Base-by-base conservation (phyloP, 176 grass and related monocot genomes). In the Aegilops longissima region DNA sequence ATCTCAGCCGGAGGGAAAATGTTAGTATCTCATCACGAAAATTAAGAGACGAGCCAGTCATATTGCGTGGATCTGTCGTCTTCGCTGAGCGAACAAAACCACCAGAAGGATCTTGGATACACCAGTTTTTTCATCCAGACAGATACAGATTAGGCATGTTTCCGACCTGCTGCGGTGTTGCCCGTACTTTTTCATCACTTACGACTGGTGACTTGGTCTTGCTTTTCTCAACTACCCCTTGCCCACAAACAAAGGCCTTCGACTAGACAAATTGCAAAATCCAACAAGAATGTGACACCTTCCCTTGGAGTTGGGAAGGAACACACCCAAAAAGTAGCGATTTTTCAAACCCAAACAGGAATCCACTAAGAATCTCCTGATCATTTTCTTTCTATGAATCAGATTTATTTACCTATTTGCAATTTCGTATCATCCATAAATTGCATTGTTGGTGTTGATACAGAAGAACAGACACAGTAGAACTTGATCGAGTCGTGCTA, bases 201-300 rank as follows among this genome's bases (percentile, higher is more conserved):
- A 67, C 54, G 74, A 87, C 78, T 87, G 44, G 20, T 74, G 21
- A 66, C 23, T 79, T 66, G 85, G 29, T 34, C 79, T 10, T 79
- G 66, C 63, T 77, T 90, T 90, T 87, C 84, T 65, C 84, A 87
- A 51, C 89, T 36, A 83, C 84, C 80, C 65, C 52, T 79, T 73
- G 40, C 18, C 77, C 33, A 85, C 87, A 79, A 17, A 81, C 87
- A 83, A 12, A 76, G 20, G 61, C 61, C 21, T 73, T 21, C 38
- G 34, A 34, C 34, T 34, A 34, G 21, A 27, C 45, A 75, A 76
- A 76, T 18, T 31, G 12, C 47, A 45, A 75, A 90, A 77, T 54
- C 83, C 29, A 61, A 68, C 78, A 51, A 35, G 70, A 85, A 61
- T 3, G 61, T 18, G 83, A 76, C 70, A 47, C 25, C 13, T 76